Evolutionary conservation across 2,329 filamentous ascomycete genomes (phyloP), one percentile per base, ranked within the genome.

Genomic region (Trichophyton verrucosum): DNA sequence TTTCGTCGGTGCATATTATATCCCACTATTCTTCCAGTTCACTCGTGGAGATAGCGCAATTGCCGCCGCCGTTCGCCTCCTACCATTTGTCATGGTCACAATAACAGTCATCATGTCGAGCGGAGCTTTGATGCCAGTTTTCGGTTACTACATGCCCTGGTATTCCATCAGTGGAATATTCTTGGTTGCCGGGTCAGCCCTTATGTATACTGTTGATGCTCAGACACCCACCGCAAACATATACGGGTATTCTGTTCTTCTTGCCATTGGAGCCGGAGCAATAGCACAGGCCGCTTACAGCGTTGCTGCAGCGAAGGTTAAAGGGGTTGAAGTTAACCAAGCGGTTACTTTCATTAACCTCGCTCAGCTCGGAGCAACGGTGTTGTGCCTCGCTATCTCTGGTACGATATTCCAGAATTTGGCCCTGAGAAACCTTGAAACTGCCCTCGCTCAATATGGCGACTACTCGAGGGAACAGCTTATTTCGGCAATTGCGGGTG

Each of bases 1-100:
- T 55, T 71, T 77, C 53, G 55, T 62, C 58, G 71, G 72, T 0
- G 70, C 80, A 13, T 83, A 82, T 69, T 83, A 80, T 68, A 76
- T 80, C 6, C 81, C 81, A 0, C 69, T 83, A 0, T 82, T 76
- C 69, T 82, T 82, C 67, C 77, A 80, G 61, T 83, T 82, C 66
- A 74, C 73, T 0, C 72, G 70, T 2, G 76, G 76, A 3, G 78
- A 79, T 47, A 68, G 64, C 0, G 70, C 68, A 1, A 40, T 72
- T 2, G 58, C 59, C 40, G 64, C 71, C 1, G 69, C 68, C 0
- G 69, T 74, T 1, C 69, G 70, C 0, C 64, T 75, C 0, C 64
- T 74, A 7, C 72, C 71, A 0, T 71, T 69, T 40, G 66, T 73
- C 47, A 59, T 63, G n/a, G n/a, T 70, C 2, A 56, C 66, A 8